These are phyloP conservation scores for Noccaea bulbosa DNA, from an alignment of 345 rosid species.

Conservation along the genomic window DNA sequence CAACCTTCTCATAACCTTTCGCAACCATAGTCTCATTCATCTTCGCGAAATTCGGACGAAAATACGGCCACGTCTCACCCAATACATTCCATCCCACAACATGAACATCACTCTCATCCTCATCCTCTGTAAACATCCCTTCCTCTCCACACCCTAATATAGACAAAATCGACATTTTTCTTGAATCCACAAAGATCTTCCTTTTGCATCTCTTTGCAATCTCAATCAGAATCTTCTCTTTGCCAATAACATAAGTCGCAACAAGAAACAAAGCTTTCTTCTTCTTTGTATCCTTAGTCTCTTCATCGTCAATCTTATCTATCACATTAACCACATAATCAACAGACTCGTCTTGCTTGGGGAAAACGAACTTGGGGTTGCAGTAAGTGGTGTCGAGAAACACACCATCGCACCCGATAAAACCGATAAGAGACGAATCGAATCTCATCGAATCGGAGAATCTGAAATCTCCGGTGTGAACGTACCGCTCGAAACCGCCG, in stretches of 20 bases:
- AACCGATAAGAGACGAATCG: conserved; percentile 51
- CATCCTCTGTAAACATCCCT: conserved; percentile 67
- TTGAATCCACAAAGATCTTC: conserved; percentile 66
- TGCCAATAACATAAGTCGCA: conserved; percentile 88
- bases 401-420: conserved; percentile 73
- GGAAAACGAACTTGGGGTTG: conserved; percentile 75
- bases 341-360: conserved; percentile 72
- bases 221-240: conserved; percentile 82
- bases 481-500: conserved; percentile 53
- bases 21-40: conserved; percentile 84
- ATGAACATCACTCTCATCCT: conserved; percentile 68
- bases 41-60: conserved; percentile 76
- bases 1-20: conserved; percentile 73
- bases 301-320: conserved; percentile 56
- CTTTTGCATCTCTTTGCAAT: conserved; percentile 60
- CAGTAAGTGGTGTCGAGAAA: conserved; percentile 90
- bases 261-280: conserved; percentile 77
- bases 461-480: conserved; percentile 90
- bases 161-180: conserved; percentile 68
- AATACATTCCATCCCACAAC: conserved; percentile 94
- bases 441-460: conserved; percentile 57
- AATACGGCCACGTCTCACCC: conserved; percentile 95
- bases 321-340: conserved; percentile 67
- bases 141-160: conserved; percentile 61
- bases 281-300: conserved; percentile 18